A percentile compares a stretch with the other conserved stretches of the same genome.
phyloP scores from a whole-genome alignment of 805 yeast genomes.

The Priceomyces medius region DNA sequence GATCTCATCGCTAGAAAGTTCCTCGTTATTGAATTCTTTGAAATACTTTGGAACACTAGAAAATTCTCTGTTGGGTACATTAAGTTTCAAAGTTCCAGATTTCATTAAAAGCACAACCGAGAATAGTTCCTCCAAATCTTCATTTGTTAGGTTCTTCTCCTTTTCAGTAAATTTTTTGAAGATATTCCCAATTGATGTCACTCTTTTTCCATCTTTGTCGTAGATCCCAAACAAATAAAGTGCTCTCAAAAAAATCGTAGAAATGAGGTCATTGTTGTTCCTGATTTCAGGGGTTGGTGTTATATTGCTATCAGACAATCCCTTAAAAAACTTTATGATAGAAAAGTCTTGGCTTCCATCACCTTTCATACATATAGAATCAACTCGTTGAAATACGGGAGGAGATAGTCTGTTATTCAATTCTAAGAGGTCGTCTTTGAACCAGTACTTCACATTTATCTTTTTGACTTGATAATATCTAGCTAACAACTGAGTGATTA shows the following conservation, averaged over 20 bases:
- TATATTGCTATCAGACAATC: slow-evolving; percentile 15
- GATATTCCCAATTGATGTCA: slow-evolving; percentile 53
- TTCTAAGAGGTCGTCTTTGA: slow-evolving; percentile 40
- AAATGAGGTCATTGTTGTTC: slow-evolving; percentile 51
- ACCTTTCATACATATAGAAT: slow-evolving; percentile 19
- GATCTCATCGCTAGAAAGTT: slow-evolving; percentile 42
- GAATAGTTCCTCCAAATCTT: slow-evolving; percentile 41
- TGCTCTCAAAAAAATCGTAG: slow-evolving; percentile 55
- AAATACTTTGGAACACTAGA: slow-evolving; percentile 32
- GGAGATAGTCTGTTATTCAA: slow-evolving; percentile 56
- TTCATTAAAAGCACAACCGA: slow-evolving; percentile 46
- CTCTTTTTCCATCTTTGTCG: slow-evolving; percentile 36
- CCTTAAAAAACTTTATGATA: slow-evolving; percentile 23
- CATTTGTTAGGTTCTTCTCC: slow-evolving; percentile 14
- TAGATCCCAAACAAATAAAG: slow-evolving; percentile 53
- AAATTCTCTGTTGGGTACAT: slow-evolving; percentile 35
- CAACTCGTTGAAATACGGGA: slow-evolving; percentile 43
- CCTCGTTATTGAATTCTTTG: slow-evolving; percentile 32
- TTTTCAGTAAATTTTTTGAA: slow-evolving; percentile 35
- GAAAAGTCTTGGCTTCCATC: slow-evolving; percentile 21
- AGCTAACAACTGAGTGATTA: slow-evolving; percentile 69
- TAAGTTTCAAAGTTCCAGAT: slow-evolving; percentile 36
- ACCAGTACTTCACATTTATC: slow-evolving; percentile 57
- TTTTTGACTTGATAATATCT: slow-evolving; percentile 82
- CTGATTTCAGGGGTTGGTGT: slow-evolving; percentile 28